phyloP scores from a whole-genome alignment of 2,329 filamentous ascomycete genomes.

The Endothia cerciana region DNA sequence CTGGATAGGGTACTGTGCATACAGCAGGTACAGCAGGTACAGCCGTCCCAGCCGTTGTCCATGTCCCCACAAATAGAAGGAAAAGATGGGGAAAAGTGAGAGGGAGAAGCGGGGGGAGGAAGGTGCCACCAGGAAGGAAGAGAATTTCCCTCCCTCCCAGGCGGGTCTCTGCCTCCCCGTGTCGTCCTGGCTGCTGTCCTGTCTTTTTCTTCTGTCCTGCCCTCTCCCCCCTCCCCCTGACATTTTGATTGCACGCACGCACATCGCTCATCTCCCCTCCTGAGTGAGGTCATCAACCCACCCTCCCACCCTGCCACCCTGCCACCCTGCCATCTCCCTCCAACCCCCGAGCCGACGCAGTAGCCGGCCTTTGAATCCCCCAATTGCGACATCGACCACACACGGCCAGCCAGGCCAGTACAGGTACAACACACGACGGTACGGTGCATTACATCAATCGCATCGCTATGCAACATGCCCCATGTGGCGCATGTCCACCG shows the following conservation, averaged over 20 bases:
- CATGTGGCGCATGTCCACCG: neutral
- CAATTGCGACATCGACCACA: constrained; percentile 2
- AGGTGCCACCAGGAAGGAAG: constrained; percentile 17
- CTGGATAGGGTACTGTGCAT: neutral
- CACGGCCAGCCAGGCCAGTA: neutral
- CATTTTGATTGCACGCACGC: neutral
- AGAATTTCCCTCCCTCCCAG: constrained; percentile 1
- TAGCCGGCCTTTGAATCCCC: neutral
- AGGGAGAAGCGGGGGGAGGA: neutral
- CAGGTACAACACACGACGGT: neutral
- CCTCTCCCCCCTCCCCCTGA: neutral
- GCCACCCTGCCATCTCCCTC: too few species aligned
- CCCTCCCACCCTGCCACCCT: neutral
- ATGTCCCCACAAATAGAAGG: constrained; percentile 6
- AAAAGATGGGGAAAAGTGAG: constrained; percentile 24
- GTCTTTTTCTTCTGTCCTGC: neutral
- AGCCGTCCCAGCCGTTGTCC: neutral
- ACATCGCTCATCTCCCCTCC: constrained; percentile 1
- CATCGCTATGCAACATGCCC: neutral
- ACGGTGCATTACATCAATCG: neutral
- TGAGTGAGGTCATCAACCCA: constrained; percentile 9
- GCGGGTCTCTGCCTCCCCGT: neutral
- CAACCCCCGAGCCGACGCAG: constrained; percentile 1
- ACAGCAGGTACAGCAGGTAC: constrained; percentile 3
- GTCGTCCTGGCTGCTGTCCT: neutral